Evolutionary conservation across 1,284 basidiomycete species (phyloP), one percentile per base, ranked within the genome.

Genomic region (Rhizoctonia solani): DNA sequence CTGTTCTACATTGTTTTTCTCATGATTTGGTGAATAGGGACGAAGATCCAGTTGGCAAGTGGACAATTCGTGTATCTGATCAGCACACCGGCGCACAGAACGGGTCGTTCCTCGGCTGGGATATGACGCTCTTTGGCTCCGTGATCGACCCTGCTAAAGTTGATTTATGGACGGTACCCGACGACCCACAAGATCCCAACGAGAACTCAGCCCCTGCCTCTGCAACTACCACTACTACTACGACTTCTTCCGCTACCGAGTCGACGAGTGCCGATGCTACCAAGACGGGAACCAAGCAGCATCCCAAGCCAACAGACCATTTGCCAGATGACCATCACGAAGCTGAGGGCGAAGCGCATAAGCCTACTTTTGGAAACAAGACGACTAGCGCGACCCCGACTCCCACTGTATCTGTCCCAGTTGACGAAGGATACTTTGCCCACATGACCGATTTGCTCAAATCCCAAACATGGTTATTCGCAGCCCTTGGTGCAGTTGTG

Each of bases 111-210:
- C 81, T 93, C 49, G 91, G 91, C 14, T 99, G 96, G 96, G 87
- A 87, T 58, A 88, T 98, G 80, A 87, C 89, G 69, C 83, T 99
- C 25, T 99, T 95, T 93, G 97, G 97, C 30, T 88, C 90, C n/a
- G 82, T 86, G 16, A 83, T 89, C 55, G 93, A 98, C 75, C 77
- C 92, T 0, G 75, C 82, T 5, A 82, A 87, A 66, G 87, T 89
- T 6, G 82, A 81, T 71, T 81, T 81, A 58, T 98, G 88, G 59
- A 65, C 30, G 25, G 61, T 65, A 13, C 61, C 61, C 5, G 61
- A 65, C 41, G 61, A 65, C 19, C 61, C 61, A n/a, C n/a, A n/a
- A n/a, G n/a, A n/a, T n/a, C n/a, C n/a, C n/a, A n/a, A n/a, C n/a
- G 73, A 76, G 82, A 69, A 81, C 75, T 70, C 77, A 5, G 68